Conservation (phyloP, 1,284 basidiomycete species). For the Chiua sp. region DNA sequence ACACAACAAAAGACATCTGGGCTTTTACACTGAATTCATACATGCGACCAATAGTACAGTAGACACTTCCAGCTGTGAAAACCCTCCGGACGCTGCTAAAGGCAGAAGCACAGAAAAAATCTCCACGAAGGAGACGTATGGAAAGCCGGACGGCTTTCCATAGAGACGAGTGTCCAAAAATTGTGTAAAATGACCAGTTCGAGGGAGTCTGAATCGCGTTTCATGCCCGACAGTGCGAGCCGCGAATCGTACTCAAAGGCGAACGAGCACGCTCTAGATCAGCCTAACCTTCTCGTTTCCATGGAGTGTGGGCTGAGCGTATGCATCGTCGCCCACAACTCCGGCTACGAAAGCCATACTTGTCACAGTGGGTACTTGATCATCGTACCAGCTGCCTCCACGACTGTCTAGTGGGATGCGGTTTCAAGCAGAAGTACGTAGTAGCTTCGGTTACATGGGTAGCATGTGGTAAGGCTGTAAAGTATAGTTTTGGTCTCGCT, state of each 20-base stretch:
- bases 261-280: background rate
- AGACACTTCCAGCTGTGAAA: background rate
- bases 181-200: conserved; percentile 29
- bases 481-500: background rate
- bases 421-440: background rate
- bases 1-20: no score
- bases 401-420: background rate
- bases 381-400: background rate
- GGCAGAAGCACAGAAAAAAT: background rate
- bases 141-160: no score
- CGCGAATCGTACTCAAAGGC: conserved; percentile 36
- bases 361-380: background rate
- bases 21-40: background rate
- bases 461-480: background rate
- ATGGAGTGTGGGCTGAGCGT: background rate
- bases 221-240: conserved; percentile 24
- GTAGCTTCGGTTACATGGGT: background rate
- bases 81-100: background rate
- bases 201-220: conserved; percentile 42
- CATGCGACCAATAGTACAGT: background rate
- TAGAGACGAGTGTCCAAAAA: conserved; percentile 26
- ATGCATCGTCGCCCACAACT: background rate
- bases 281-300: conserved; percentile 22
- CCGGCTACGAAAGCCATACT: background rate
- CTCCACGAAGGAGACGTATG: conserved; percentile 33